Evolutionary conservation across 2,329 filamentous ascomycete species (phyloP), one percentile per base, ranked within the genome.

Genomic region (Trichoderma pleuroti): DNA sequence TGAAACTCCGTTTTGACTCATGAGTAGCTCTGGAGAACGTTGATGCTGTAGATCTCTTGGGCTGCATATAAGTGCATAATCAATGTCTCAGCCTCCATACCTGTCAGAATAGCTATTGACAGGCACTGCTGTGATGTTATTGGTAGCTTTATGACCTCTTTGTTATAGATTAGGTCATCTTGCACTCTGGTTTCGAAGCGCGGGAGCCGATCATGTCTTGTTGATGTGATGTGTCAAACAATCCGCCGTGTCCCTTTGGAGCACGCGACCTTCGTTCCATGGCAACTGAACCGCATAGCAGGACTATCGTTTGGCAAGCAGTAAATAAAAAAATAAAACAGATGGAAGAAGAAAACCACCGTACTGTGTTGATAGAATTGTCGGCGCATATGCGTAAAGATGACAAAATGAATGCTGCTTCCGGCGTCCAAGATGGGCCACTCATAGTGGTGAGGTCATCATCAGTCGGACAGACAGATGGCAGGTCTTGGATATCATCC

Each of bases 21-120:
- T 7, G 14, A 8, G 9, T 60, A 18, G 16, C 10, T 32, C n/a
- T 32, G 5, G 28, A 54, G 10, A 36, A 26, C 18, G 9, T 14
- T 18, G 16, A 21, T 36, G n/a, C 28, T 24, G 52, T 14, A 11
- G 18, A 32, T 46, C 12, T 12, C 14, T 18, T 8, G 12, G 24
- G 26, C 18, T 21, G 34, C 52, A 60, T 59, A 32, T 46, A 59
- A 14, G 28, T 59, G 28, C 36, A 21, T 59, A 28, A 49, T 32
- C 65, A 68, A 61, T 68, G 65, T 61, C 39, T 68, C 56, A 68
- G 56, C 65, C 65, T 61, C 39, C 65, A 68, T 68, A 36, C 56
- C 56, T 21, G 26, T 14, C 12, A 28, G n/a, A 28, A 32, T 30
- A 52, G 36, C 30, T 66, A 30, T n/a, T 56, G 63, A 39, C 21